Base-by-base conservation (phyloP, 73 alveolate species). In the Paramecium octaurelia region DNA sequence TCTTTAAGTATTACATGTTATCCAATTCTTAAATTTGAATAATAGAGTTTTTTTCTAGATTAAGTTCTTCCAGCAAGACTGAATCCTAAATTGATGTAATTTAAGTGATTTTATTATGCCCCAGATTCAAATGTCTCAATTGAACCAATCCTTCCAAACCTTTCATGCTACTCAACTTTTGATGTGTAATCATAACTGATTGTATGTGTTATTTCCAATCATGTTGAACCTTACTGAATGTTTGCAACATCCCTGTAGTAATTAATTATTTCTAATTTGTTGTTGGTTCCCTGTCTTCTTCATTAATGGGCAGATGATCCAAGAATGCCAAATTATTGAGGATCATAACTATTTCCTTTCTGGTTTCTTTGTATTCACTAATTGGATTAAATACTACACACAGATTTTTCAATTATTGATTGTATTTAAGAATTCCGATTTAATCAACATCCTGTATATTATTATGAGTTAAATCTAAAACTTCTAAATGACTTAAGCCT, bases 401-500 rank as follows among this genome's bases (percentile, higher is more conserved):
- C 20, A 96, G 83, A 73, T 92, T 94, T 60, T 60, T 83, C 31
- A 94, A 75, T 14, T 18, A 6, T 58, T 24, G 29, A 20, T 75
- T 75, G n/a, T 59, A 48, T 48, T 57, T 34, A 3, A 70, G 80
- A 6, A 44, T 18, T 69, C 20, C 38, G 2, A 96, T 92, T 57
- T 94, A 93, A 90, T 96, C 98, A 4, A 98, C 93, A 80, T 93
- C 96, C 40, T 95, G 69, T 42, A 98, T 98, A 92, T 96, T 95
- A 92, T 98, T 98, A 84, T 98, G 99, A 48, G 97, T 97, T 23
- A 98, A 87, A 86, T 97, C 98, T 80, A 98, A 92, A 73, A 92
- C 93, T 89, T 95, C 95, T 85, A 98, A 93, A 59, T 94, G 89
- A 58, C 83, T 93, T 77, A 97, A 92, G 44, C 80, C 83, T 46